phyloP scores from a whole-genome alignment of 2,329 filamentous ascomycete species.

The Fusarium redolens region DNA sequence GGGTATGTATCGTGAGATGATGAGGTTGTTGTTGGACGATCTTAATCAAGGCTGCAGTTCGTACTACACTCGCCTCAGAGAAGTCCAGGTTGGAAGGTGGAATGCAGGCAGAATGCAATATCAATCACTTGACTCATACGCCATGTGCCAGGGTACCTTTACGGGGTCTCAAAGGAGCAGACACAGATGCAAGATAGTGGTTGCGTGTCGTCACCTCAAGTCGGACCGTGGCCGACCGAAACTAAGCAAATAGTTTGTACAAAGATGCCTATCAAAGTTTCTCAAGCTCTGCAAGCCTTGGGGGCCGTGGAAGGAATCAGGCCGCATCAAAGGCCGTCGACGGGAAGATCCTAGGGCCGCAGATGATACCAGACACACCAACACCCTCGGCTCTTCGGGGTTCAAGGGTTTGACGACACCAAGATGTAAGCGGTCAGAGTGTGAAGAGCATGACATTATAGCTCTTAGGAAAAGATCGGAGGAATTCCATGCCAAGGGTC shows the following conservation, averaged over 20 bases:
- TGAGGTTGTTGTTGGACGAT: conserved; percentile 26
- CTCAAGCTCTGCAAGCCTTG: conserved; percentile 7
- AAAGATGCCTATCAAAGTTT: conserved; percentile 14
- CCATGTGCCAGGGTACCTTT: conserved; percentile 43
- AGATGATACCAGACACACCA: conserved; percentile 24
- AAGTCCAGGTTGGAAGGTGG: conserved; percentile 35
- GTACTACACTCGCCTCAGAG: conserved; percentile 24
- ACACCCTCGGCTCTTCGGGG: conserved; percentile 13
- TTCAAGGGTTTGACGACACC: conserved; percentile 12
- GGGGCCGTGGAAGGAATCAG: conserved; percentile 22
- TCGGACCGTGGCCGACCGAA: conserved; percentile 23
- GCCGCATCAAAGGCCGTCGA: conserved; percentile 38
- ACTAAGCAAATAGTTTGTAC: conserved; percentile 6
- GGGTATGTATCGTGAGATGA: conserved; percentile 21
- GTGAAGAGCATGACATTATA: neutral
- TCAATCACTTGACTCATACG: conserved; percentile 48
- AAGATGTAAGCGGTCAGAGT: conserved; percentile 23
- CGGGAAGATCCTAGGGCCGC: conserved; percentile 41
- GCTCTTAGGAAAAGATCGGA: conserved; percentile 28
- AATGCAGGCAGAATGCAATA: conserved; percentile 27
- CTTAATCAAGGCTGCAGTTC: conserved; percentile 31
- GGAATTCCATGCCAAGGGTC: conserved; percentile 16
- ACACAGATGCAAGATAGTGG: conserved; percentile 29
- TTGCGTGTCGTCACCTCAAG: conserved; percentile 22
- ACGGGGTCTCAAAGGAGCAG: conserved; percentile 28